Evolutionary conservation across 2,329 filamentous ascomycete species (phyloP).

Genomic region (Pseudocercospora macadamiae): DNA sequence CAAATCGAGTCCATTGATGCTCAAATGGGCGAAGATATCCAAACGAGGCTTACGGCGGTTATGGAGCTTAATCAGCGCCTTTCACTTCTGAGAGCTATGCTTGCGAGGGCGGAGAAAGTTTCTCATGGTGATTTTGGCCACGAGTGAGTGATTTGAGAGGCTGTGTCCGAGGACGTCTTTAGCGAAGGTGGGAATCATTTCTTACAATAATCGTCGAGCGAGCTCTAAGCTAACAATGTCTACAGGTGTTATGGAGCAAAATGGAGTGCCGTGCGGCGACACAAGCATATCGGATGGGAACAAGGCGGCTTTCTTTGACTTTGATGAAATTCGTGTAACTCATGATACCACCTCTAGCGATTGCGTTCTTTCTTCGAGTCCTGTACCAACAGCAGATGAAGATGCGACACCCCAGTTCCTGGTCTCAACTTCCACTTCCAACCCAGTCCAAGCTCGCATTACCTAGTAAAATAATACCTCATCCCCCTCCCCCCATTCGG

Average conservation of each 20-base stretch:
- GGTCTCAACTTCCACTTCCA: no score
- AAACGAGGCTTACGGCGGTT: slow-evolving; percentile 20
- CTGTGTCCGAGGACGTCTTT: no score
- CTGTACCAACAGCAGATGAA: slow-evolving; percentile 3
- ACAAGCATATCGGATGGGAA: background rate
- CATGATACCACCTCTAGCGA: slow-evolving; percentile 8
- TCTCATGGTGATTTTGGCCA: slow-evolving; percentile 17
- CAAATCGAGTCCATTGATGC: slow-evolving; percentile 19
- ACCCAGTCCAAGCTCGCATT: no score
- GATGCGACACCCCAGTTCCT: no score
- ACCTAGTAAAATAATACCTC: slow-evolving; percentile 27
- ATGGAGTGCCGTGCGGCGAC: background rate
- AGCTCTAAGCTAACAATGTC: background rate
- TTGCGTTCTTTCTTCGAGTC: background rate
- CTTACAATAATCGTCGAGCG: background rate
- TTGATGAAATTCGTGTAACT: slow-evolving; percentile 1
- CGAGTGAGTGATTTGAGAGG: no score
- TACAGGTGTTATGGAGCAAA: slow-evolving; percentile 1
- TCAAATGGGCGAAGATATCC: slow-evolving; percentile 16
- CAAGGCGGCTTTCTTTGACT: background rate
- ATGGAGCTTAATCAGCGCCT: slow-evolving; percentile 24
- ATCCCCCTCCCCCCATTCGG: slow-evolving; percentile 31
- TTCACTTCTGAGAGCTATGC: slow-evolving; percentile 14
- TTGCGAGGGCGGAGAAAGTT: slow-evolving; percentile 23
- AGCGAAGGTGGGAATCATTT: background rate